Evolutionary conservation across 2,329 filamentous ascomycete genomes (phyloP).

Genomic region (Penicillium verrucosum): DNA sequence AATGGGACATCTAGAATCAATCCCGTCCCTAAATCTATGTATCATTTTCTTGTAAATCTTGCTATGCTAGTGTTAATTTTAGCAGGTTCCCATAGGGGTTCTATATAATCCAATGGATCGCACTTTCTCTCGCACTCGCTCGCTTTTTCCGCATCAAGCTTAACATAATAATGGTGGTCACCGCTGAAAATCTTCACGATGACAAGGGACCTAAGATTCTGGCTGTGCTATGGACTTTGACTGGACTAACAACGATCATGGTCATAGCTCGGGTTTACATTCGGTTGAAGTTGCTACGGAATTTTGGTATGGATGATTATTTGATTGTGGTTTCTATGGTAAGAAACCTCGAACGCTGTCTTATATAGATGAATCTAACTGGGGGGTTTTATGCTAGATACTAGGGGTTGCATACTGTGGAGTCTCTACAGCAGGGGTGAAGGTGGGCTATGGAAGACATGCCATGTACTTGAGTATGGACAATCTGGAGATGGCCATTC

Average conservation of each 20-base stretch:
- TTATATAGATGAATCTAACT: background rate
- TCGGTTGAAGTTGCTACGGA: conserved; percentile 30
- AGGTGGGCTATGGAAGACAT: conserved; percentile 43
- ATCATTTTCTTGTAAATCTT: background rate
- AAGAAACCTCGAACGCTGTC: background rate
- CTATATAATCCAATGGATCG: background rate
- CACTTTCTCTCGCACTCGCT: background rate
- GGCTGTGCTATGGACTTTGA: conserved; percentile 31
- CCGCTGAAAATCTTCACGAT: conserved; percentile 14
- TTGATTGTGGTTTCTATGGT: conserved; percentile 37
- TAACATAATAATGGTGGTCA: conserved; percentile 9
- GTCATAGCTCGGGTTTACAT: conserved; percentile 36
- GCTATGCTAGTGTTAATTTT: background rate
- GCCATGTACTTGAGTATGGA: conserved; percentile 28
- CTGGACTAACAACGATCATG: conserved; percentile 30
- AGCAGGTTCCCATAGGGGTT: background rate
- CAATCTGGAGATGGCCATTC: conserved; percentile 27
- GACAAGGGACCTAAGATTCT: conserved; percentile 39
- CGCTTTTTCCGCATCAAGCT: background rate
- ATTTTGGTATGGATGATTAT: conserved; percentile 39
- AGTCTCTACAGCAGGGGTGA: conserved; percentile 36
- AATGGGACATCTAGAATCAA: background rate
- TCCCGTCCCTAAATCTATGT: background rate
- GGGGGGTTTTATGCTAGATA: conserved; percentile 22
- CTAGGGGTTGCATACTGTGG: conserved; percentile 36